These are phyloP conservation scores for Cercophora scortea DNA, from an alignment of 495 filamentous ascomycete species.

Conservation along the genomic window DNA sequence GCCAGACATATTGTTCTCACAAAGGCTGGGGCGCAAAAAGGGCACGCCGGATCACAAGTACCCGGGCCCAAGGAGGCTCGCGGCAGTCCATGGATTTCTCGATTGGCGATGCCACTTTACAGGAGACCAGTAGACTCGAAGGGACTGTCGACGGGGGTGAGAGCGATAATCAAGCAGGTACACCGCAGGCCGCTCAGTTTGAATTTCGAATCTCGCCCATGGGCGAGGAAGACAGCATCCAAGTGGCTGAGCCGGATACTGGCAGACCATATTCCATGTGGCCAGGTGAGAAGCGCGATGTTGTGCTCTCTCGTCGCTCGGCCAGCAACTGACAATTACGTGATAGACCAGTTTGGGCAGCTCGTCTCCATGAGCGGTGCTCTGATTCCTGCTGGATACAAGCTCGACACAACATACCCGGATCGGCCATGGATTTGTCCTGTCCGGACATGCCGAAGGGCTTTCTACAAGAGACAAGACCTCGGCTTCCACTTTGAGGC, in stretches of 20 bases:
- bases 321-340: background rate
- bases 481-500: conserved; percentile 21
- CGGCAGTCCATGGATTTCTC: too few species aligned
- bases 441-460: conserved; percentile 12
- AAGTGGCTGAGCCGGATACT: conserved; percentile 12
- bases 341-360: conserved; percentile 3
- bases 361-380: conserved; percentile 5
- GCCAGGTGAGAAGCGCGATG: conserved; percentile 10
- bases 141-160: too few species aligned
- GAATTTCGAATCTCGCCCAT: too few species aligned
- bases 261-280: conserved; percentile 21
- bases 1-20: conserved; percentile 20
- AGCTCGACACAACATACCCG: conserved; percentile 3
- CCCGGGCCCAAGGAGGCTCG: too few species aligned
- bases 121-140: too few species aligned
- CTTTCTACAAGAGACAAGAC: conserved; percentile 3
- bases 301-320: background rate
- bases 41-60: background rate
- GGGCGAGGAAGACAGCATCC: conserved; percentile 1
- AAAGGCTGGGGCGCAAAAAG: conserved; percentile 16
- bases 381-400: conserved; percentile 19
- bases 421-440: conserved; percentile 18
- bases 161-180: too few species aligned
- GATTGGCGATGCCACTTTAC: too few species aligned
- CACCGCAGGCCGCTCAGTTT: too few species aligned